Base-by-base conservation (phyloP, 257 asterid genomes). In the Penstemon newberryi region DNA sequence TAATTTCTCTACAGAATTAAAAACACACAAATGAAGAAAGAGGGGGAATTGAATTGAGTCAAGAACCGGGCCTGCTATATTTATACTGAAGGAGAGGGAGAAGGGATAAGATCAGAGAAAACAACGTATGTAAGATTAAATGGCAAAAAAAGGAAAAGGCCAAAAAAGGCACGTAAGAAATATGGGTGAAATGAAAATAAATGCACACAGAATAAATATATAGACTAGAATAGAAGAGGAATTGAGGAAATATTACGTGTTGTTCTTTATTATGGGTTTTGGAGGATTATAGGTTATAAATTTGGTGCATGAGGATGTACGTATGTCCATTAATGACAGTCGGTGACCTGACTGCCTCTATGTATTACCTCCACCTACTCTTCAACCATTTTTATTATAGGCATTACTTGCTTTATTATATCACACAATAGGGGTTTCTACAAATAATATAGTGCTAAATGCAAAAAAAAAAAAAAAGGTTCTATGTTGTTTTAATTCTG, bases 281-380 rank as follows among this genome's bases (percentile, higher is more conserved):
- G 73, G 72, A 5, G 45, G 60, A 60, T 50, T 70, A 18, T 69
- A 57, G 73, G 74, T 69, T 8, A n/a, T 25, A 18, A 45, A 58
- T 46, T 57, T 57, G 37, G 65, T n/a, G 65, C n/a, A 60, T 18
- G 38, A 38, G 44, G 43, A 6, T 43, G 39, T 60, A 25, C 41
- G 44, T 8, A 15, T 54, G 54, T 45, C 33, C 2, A 25, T 70
- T 9, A 60, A 70, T 67, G 42, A 43, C 3, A 59, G 55, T 60
- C 51, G 74, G 66, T 69, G 59, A 9, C 41, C 2, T 37, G 12
- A 7, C 18, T 13, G 40, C 42, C 44, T 3, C 8, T 38, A 41
- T n/a, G 13, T 39, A 66, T 12, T 69, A 46, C 11, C 19, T 52
- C 54, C 66, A 64, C 65, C 71, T 2, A 56, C 42, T 56, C 65